Evolutionary conservation across 352 stramenopile species (phyloP), one percentile per base, ranked within the genome.

Genomic region (Phytopythium boreale): DNA sequence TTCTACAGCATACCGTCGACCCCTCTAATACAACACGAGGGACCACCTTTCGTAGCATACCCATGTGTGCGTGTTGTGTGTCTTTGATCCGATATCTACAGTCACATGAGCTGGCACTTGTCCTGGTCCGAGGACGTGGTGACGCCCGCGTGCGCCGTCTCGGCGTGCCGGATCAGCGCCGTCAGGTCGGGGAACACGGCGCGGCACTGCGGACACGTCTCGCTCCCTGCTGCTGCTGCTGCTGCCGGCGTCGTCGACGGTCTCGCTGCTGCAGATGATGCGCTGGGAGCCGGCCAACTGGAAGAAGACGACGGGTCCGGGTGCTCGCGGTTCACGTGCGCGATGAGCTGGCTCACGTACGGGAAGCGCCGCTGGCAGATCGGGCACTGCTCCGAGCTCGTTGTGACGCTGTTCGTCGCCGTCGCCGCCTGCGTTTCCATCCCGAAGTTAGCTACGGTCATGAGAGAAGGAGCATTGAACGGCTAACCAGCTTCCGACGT

Each of bases 361-460:
- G 68, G 61, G 52, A 93, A 93, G 62, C 80, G 83, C 56, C 90
- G 72, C 44, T 88, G 74, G 69, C 85, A 93, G 39, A 91, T 87
- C 9, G 85, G 85, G 27, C 85, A 93, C 37, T 80, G 58, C 39
- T 93, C 82, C 3, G 79, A 79, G 29, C 66, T 74, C 0, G 73
- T 74, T 1, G 71, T 88, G 43, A 86, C 65, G 0, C 63, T 37
- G 61, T 49, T 66, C 14, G 43, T 49, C 36, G 44, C 56, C 6
- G 24, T 62, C 20, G 56, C 20, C 10, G 47, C 47, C 19, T 43
- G 37, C 7, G 4, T 8, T 34, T 34, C 29, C 29, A 34, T n/a
- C n/a, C n/a, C n/a, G n/a, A n/a, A n/a, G n/a, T n/a, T n/a, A n/a
- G n/a, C n/a, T n/a, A n/a, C n/a, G n/a, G n/a, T n/a, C n/a, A n/a